Evolutionary conservation across 257 asterid genomes (phyloP), one percentile per base, ranked within the genome.

Genomic region (Perilla frutescens): DNA sequence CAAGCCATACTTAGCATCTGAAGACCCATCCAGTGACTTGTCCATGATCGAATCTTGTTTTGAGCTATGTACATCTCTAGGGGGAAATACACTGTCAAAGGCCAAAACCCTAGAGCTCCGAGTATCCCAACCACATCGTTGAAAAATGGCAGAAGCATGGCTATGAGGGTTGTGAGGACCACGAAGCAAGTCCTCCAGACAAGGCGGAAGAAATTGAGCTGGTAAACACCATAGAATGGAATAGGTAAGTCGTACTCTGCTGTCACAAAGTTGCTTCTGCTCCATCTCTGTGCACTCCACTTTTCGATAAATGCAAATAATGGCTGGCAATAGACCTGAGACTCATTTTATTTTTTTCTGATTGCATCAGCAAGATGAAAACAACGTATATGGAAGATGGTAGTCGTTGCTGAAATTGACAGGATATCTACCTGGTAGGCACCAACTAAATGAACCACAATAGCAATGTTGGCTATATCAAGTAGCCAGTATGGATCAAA

Each of bases 51-150:
- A 3, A 80, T 73, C 85, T 68, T 85, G 54, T 82, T 82, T 59
- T 80, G 80, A 49, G 82, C 77, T 53, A 80, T 80, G 73, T 80
- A 82, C 86, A 84, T 81, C 77, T 81, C 85, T 14, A 75, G 62
- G 5, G 87, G 84, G 34, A 83, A 83, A 60, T 83, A 84, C 8
- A 83, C 88, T 1, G 88, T 79, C 49, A 84, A 62, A 1, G 88
- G 86, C 89, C 89, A 82, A 54, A 82, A 84, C 5, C 87, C 89
- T 7, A 80, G 37, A n/a, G 87, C 89, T 12, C 87, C 86, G 0
- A 82, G 81, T 10, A 82, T 70, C 39, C 87, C 85, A 1, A 85
- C 85, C 37, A 85, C 85, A n/a, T 84, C 84, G 26, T 81, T 76
- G 64, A 79, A 81, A 63, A 84, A 84, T 2, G 88, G 88, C 76